Evolutionary conservation across 768 basidiomycete genomes (phyloP).

Genomic region (Suillus occidentalis): DNA sequence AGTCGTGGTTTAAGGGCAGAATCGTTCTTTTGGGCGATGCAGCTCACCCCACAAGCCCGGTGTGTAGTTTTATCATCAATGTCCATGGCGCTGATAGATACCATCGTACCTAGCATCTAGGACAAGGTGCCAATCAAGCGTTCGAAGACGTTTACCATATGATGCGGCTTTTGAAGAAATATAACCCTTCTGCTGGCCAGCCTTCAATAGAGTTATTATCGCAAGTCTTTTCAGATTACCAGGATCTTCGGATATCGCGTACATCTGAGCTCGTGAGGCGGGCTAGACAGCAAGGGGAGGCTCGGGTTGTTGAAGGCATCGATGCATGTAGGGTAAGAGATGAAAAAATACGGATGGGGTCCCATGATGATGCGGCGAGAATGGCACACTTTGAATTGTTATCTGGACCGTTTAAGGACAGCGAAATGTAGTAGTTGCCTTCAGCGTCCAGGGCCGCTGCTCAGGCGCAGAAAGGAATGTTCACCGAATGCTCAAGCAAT

Average conservation of each 20-base stretch:
- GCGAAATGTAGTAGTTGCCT: slow-evolving; percentile 5
- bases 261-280: slow-evolving; percentile 35
- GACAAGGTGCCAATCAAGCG: slow-evolving; percentile 48
- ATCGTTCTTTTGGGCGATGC: slow-evolving; percentile 46
- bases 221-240: slow-evolving; percentile 34
- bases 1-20: slow-evolving; percentile 41
- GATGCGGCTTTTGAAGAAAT: slow-evolving; percentile 31
- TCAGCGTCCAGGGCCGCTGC: too few species aligned
- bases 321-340: slow-evolving; percentile 33
- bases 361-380: neutral
- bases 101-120: slow-evolving; percentile 36
- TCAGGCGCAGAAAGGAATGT: too few species aligned
- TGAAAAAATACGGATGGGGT: slow-evolving; percentile 15
- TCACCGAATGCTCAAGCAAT: too few species aligned
- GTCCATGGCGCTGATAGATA: neutral
- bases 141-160: slow-evolving; percentile 43
- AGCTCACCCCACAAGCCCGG: slow-evolving; percentile 47
- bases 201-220: slow-evolving; percentile 31
- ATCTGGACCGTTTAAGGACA: slow-evolving; percentile 12
- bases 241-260: slow-evolving; percentile 35
- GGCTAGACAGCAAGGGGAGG: slow-evolving; percentile 37
- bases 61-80: slow-evolving; percentile 21
- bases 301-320: slow-evolving; percentile 33
- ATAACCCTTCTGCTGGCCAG: slow-evolving; percentile 28
- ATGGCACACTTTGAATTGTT: neutral